Evolutionary conservation across 768 basidiomycete genomes (phyloP).

Genomic region (Pleurotus salmoneostramineus): DNA sequence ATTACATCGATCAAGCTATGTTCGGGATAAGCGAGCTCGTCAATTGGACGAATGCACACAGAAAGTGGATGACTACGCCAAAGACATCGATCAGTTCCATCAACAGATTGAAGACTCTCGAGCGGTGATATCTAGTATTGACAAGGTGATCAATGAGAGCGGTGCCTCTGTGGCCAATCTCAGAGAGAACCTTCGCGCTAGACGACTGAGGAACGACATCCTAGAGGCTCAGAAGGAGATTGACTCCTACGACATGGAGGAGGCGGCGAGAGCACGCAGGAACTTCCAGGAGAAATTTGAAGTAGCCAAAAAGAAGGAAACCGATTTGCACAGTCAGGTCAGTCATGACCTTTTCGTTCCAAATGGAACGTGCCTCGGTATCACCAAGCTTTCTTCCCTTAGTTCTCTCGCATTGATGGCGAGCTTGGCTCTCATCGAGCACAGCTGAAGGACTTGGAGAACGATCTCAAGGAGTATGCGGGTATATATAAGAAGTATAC

Average conservation of each 20-base stretch:
- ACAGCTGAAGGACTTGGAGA: constrained; percentile 61
- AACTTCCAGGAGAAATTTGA: constrained; percentile 83
- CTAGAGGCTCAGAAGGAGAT: constrained; percentile 66
- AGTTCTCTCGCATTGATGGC: constrained; percentile 82
- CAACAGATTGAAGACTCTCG: constrained; percentile 34
- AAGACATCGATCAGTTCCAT: constrained; percentile 31
- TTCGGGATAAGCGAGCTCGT: constrained; percentile 61
- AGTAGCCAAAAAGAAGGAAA: constrained; percentile 68
- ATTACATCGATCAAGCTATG: constrained; percentile 48
- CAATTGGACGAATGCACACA: constrained; percentile 56
- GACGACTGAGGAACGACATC: constrained; percentile 66
- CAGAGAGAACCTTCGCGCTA: constrained; percentile 79
- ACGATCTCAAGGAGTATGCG: constrained; percentile 81
- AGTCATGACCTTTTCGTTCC: background rate
- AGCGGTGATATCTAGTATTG: constrained; percentile 49
- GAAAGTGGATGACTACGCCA: constrained; percentile 42
- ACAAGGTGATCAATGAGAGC: constrained; percentile 77
- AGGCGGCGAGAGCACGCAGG: constrained; percentile 76
- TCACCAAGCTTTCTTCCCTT: background rate
- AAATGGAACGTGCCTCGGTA: too few species aligned
- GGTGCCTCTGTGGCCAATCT: constrained; percentile 66
- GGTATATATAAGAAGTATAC: constrained; percentile 83
- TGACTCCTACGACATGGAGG: constrained; percentile 76
- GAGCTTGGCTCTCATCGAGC: constrained; percentile 73
- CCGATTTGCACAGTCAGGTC: constrained; percentile 66